phyloP scores from a whole-genome alignment of 768 basidiomycete species.

The Leccinum subtestaceum region DNA sequence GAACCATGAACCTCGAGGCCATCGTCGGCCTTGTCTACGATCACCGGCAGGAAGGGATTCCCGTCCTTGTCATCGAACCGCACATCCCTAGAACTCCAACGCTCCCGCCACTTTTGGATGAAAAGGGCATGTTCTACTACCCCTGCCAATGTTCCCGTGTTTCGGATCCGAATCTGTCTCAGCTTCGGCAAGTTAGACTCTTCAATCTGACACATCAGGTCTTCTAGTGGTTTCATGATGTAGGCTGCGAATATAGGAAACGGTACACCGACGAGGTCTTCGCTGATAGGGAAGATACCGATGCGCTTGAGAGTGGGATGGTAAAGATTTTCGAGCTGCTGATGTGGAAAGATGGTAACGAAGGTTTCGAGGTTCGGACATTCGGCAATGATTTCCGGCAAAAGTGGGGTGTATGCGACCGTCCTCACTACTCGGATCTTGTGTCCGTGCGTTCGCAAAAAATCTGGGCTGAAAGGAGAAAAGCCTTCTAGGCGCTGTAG shows the following conservation, averaged over 20 bases:
- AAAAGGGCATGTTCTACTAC: slow-evolving; percentile 28
- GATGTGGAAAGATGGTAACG: slow-evolving; percentile 37
- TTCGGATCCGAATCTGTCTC: slow-evolving; percentile 38
- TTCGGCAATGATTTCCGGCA: slow-evolving; percentile 36
- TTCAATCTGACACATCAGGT: slow-evolving; percentile 38
- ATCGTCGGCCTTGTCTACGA: neutral
- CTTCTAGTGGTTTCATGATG: slow-evolving; percentile 41
- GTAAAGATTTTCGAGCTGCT: slow-evolving; percentile 33
- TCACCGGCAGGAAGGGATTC: slow-evolving; percentile 16
- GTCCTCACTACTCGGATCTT: slow-evolving; percentile 43
- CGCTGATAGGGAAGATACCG: slow-evolving; percentile 42
- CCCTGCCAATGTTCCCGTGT: slow-evolving; percentile 38
- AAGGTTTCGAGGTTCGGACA: slow-evolving; percentile 44
- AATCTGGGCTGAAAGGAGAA: slow-evolving; percentile 41
- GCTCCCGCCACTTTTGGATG: slow-evolving; percentile 29
- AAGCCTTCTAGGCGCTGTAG: slow-evolving; percentile 43
- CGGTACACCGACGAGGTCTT: slow-evolving; percentile 38
- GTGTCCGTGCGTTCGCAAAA: slow-evolving; percentile 40
- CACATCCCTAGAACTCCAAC: slow-evolving; percentile 28
- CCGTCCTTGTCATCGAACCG: slow-evolving; percentile 35
- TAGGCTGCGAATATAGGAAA: slow-evolving; percentile 36
- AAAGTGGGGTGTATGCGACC: slow-evolving; percentile 32
- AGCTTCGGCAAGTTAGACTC: slow-evolving; percentile 34
- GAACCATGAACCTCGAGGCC: neutral
- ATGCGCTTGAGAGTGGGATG: slow-evolving; percentile 42